Evolutionary conservation across 495 filamentous ascomycete species (phyloP).

Genomic region (Pyrenula aspistea): DNA sequence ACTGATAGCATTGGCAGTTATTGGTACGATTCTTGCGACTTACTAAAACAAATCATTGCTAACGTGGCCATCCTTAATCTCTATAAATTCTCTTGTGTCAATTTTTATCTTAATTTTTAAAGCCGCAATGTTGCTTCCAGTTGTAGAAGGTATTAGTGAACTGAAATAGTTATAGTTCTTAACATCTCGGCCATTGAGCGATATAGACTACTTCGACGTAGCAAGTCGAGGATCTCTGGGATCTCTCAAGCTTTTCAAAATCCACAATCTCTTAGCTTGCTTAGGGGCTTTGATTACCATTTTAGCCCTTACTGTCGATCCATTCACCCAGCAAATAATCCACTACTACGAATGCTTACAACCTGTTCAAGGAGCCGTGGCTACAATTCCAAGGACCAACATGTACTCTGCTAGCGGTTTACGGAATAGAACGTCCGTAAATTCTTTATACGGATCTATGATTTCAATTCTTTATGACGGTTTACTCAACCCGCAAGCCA

Average conservation of each 20-base stretch:
- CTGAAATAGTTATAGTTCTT: constrained; percentile 39
- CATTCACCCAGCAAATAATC: constrained; percentile 29
- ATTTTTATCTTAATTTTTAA: constrained; percentile 30
- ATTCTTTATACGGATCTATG: not conserved
- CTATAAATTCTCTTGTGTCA: constrained; percentile 33
- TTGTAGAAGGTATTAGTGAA: constrained; percentile 29
- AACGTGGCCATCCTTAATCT: constrained; percentile 27
- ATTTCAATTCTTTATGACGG: not conserved
- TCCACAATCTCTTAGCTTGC: not conserved
- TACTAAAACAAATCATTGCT: constrained; percentile 12
- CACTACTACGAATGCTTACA: not conserved
- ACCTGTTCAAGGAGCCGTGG: not conserved
- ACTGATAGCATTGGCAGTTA: not conserved
- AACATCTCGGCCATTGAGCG: constrained; percentile 22
- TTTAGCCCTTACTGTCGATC: constrained; percentile 23
- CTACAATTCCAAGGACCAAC: constrained; percentile 1
- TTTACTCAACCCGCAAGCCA: not conserved
- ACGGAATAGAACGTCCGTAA: not conserved
- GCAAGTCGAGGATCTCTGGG: constrained; percentile 27
- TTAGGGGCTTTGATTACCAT: not conserved
- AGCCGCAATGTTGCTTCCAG: constrained; percentile 26
- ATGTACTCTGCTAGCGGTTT: not conserved
- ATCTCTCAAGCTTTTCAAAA: constrained; percentile 13
- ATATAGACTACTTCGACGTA: constrained; percentile 29
- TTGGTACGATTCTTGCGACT: not conserved